Base-by-base conservation (phyloP, 257 asterid species). In the Ocimum tenuiflorum region DNA sequence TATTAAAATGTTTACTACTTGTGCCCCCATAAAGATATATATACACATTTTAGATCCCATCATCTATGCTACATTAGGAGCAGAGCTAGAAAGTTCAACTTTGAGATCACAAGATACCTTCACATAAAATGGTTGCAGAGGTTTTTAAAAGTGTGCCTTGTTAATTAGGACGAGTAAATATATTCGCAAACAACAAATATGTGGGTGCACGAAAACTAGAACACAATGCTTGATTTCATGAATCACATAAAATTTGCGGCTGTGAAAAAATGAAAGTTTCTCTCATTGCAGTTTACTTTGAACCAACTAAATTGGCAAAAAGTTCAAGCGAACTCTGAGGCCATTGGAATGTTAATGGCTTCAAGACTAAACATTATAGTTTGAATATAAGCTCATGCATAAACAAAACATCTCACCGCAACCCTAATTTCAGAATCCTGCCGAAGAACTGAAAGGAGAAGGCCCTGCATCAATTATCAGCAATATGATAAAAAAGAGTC, bases 401-500 rank as follows among this genome's bases (percentile, higher is more conserved):
- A 43, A 12, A 31, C 23, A 4, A 64, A 75, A 63, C 11, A 70
- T 55, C 91, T 85, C 77, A 94, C 99, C 83, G 99, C 99, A 63
- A 87, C 57, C 46, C 97, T 96, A 68, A 80, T 78, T 80, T 89
- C 96, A 71, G 94, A 78, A 73, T 85, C 95, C 82, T 87, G 96
- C 78, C 85, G 97, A 75, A 94, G 97, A 71, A 94, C 78, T 46
- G 97, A 90, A 57, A 86, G 79, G 70, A 90, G 79, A 61, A 86
- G 82, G 70, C 95, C 96, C 99, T 92, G 87, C 82, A 80, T 79
- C 38, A 78, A 70, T 52, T 15, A 76, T 42, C 49, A 67, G 61
- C 54, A 60, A 38, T 35, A 56, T 33, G 74, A 29, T 51, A 15
- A 64, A 60, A 60, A 61, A 54, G 45, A 54, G 46, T 45, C 31